Conservation (phyloP, 495 filamentous ascomycete genomes). For the Diplogelasinospora grovesii region DNA sequence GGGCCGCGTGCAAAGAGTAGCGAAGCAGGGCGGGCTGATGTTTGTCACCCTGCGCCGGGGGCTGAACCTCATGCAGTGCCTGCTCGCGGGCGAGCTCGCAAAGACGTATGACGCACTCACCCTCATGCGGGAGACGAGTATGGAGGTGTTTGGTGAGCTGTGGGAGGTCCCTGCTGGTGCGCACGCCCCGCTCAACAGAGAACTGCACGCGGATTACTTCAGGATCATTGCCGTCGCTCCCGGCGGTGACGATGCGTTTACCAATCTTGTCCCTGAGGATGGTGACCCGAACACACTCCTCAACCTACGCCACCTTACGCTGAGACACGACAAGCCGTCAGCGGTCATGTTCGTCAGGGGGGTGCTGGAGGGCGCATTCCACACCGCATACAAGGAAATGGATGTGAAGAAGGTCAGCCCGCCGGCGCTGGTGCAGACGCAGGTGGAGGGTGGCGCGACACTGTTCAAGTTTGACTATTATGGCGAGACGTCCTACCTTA, state of each 20-base stretch:
- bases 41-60: background rate
- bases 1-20: background rate
- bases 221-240: slow-evolving; percentile 71
- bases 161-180: slow-evolving; percentile 70
- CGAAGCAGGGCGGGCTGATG: background rate
- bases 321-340: slow-evolving; percentile 82
- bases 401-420: slow-evolving; percentile 81
- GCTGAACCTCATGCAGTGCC: slow-evolving; percentile 56
- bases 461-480: slow-evolving; percentile 96
- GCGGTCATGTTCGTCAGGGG: slow-evolving; percentile 89
- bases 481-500: slow-evolving; percentile 86
- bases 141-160: slow-evolving; percentile 86
- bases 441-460: slow-evolving; percentile 93
- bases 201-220: slow-evolving; percentile 93
- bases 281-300: slow-evolving; percentile 90
- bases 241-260: slow-evolving; percentile 88
- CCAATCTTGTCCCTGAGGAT: slow-evolving; percentile 65
- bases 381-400: slow-evolving; percentile 70
- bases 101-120: slow-evolving; percentile 90
- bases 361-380: slow-evolving; percentile 76
- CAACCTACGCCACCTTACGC: slow-evolving; percentile 84
- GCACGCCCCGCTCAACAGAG: slow-evolving; percentile 78
- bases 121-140: slow-evolving; percentile 81
- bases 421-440: slow-evolving; percentile 96
- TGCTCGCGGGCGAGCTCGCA: slow-evolving; percentile 69